Evolutionary conservation across 495 filamentous ascomycete genomes (phyloP).

Genomic region (Jackrogersella minutella): DNA sequence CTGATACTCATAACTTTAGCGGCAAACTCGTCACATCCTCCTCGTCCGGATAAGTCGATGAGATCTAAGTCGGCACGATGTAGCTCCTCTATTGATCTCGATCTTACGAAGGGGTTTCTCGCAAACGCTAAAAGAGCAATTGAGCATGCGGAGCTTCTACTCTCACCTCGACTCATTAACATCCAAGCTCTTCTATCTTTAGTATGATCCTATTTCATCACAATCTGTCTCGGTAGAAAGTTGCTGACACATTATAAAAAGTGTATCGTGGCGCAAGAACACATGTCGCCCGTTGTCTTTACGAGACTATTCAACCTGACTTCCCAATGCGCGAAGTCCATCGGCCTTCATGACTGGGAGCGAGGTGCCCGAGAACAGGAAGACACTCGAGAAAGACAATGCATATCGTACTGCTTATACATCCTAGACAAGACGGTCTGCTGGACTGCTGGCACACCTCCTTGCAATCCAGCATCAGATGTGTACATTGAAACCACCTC

Average conservation of each 20-base stretch:
- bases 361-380: not conserved
- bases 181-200: constrained; percentile 34
- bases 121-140: constrained; percentile 29
- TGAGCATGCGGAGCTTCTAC: constrained; percentile 14
- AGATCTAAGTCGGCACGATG: constrained; percentile 1
- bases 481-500: not conserved
- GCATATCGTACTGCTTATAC: constrained; percentile 27
- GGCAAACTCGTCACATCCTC: constrained; percentile 10
- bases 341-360: constrained; percentile 28
- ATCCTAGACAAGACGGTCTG: constrained; percentile 25
- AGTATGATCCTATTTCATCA: not conserved
- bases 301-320: constrained; percentile 16
- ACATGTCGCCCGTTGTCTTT: constrained; percentile 16
- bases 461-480: constrained; percentile 10
- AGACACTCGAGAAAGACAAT: constrained; percentile 18
- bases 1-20: constrained; percentile 29
- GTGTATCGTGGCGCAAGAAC: constrained; percentile 31
- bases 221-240: not conserved
- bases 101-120: constrained; percentile 24
- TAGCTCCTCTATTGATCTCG: constrained; percentile 24
- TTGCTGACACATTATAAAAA: constrained; percentile 7
- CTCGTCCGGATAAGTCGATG: constrained; percentile 7
- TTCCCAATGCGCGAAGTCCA: constrained; percentile 21
- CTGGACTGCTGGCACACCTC: constrained; percentile 14
- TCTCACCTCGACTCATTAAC: constrained; percentile 24